Evolutionary conservation across 1,284 basidiomycete species (phyloP).

Genomic region (Meripilus lineatus): DNA sequence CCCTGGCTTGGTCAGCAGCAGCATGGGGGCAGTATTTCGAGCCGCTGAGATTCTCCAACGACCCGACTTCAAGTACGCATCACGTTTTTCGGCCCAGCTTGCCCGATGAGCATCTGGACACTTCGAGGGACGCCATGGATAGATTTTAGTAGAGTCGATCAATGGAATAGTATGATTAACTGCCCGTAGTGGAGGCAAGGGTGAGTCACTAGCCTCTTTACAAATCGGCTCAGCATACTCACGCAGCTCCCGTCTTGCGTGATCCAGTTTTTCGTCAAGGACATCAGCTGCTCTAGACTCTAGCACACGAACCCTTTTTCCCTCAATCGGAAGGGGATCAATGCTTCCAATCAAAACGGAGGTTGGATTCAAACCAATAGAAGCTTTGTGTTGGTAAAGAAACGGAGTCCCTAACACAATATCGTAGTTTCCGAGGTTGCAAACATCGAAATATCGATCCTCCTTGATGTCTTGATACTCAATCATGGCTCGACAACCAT

Average conservation of each 20-base stretch:
- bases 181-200: conserved; percentile 26
- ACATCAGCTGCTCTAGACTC: conserved; percentile 15
- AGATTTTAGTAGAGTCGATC: conserved; percentile 27
- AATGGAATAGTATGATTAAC: conserved; percentile 37
- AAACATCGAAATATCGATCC: conserved; percentile 25
- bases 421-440: conserved; percentile 25
- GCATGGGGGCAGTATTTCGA: conserved; percentile 29
- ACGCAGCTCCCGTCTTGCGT: conserved; percentile 11
- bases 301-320: conserved; percentile 10
- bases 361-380: conserved; percentile 19
- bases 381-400: conserved; percentile 20
- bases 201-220: conserved; percentile 17
- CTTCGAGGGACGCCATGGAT: conserved; percentile 24
- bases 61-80: conserved; percentile 24
- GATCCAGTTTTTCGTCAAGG: conserved; percentile 12
- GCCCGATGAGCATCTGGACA: conserved; percentile 27
- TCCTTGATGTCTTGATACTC: conserved; percentile 28
- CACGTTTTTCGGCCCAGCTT: conserved; percentile 25
- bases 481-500: conserved; percentile 7
- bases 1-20: conserved; percentile 18
- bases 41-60: conserved; percentile 25
- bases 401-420: conserved; percentile 26
- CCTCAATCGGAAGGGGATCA: conserved; percentile 14
- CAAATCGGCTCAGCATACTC: conserved; percentile 20
- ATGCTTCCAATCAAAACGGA: conserved; percentile 16